Conservation (phyloP, 139 green algal genomes). For the Tetraselmis striata region DNA sequence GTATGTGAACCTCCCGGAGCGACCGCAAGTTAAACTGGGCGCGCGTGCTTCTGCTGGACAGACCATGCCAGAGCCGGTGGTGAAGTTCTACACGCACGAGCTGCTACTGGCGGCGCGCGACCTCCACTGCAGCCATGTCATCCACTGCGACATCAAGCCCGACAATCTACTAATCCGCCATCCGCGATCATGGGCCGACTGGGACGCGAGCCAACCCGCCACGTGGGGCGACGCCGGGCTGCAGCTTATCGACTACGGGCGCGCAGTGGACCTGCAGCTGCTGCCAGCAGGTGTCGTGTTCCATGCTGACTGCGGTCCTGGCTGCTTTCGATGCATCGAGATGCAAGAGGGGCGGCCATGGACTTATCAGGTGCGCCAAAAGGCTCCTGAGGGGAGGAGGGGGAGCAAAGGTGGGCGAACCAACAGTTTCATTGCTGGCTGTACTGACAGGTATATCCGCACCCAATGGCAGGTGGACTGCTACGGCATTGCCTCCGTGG, state of each 20-base stretch:
- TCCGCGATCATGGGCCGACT: background rate
- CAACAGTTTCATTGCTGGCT: no score
- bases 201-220: background rate
- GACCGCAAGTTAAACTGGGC: no score
- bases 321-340: constrained; percentile 43
- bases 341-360: constrained; percentile 36
- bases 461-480: constrained; percentile 29
- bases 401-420: no score
- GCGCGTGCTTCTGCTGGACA: no score
- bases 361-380: constrained; percentile 4
- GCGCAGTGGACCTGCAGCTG: constrained; percentile 38
- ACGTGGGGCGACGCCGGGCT: constrained; percentile 4
- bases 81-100: background rate
- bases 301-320: constrained; percentile 27
- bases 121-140: background rate
- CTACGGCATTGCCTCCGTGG: constrained; percentile 25
- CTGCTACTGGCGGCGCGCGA: background rate
- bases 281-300: constrained; percentile 27
- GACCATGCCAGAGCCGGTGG: background rate
- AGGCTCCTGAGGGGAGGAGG: no score
- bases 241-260: constrained; percentile 45
- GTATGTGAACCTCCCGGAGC: no score
- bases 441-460: no score
- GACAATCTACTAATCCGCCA: background rate
- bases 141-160: background rate